phyloP scores from a whole-genome alignment of 1,284 basidiomycete species.

The Cryptococcus sp. region DNA sequence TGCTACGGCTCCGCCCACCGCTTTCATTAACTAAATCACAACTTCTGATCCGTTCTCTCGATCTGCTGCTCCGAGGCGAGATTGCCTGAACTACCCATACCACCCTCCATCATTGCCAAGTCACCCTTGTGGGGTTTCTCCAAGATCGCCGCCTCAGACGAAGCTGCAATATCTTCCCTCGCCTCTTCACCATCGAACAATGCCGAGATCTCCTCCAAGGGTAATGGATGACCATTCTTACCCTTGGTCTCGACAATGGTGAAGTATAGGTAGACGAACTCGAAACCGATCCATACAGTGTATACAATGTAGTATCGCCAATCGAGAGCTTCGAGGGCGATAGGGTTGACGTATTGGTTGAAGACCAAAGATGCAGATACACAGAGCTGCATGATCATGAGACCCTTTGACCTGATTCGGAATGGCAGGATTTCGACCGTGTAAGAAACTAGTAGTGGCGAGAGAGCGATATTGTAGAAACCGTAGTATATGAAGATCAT shows the following conservation, averaged over 20 bases:
- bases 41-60: neutral
- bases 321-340: constrained; percentile 58
- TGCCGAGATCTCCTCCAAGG: constrained; percentile 37
- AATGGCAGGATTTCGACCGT: constrained; percentile 53
- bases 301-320: constrained; percentile 58
- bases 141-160: neutral
- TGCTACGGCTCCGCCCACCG: neutral
- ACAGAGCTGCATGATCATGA: constrained; percentile 54
- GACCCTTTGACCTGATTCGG: constrained; percentile 66
- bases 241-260: constrained; percentile 45
- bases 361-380: constrained; percentile 54
- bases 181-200: constrained; percentile 23
- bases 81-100: neutral
- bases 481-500: constrained; percentile 48
- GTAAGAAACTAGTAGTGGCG: constrained; percentile 45
- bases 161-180: neutral
- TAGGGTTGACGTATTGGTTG: constrained; percentile 64
- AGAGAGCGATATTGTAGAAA: constrained; percentile 40
- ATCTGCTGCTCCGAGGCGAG: neutral
- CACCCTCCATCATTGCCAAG: neutral
- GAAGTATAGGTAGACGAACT: constrained; percentile 44
- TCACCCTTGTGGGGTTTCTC: neutral
- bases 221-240: constrained; percentile 25
- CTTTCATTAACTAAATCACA: neutral
- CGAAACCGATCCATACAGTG: neutral